Conservation (phyloP, 768 basidiomycete genomes). For the Xerocomellus intermedius region DNA sequence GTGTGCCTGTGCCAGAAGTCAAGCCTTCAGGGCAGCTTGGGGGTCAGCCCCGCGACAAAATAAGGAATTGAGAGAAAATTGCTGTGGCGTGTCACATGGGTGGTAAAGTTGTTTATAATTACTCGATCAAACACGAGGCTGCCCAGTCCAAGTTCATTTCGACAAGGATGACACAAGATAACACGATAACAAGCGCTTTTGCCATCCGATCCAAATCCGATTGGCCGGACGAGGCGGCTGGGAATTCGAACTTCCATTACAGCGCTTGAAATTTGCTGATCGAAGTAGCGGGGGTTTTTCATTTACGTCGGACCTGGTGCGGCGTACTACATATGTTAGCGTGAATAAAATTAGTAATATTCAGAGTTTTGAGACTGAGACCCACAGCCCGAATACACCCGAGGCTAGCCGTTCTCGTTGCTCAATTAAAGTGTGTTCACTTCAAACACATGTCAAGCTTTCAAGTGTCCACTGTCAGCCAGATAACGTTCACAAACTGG, state of each 20-base stretch:
- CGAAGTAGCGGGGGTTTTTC: slow-evolving; percentile 1
- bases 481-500: no score
- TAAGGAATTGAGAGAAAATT: not conserved
- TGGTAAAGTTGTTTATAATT: not conserved
- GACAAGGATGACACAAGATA: no score
- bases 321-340: no score
- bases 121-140: slow-evolving; percentile 24
- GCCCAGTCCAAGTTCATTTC: slow-evolving; percentile 19
- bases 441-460: no score
- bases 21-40: no score
- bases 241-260: not conserved
- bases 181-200: not conserved
- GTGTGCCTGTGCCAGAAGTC: not conserved
- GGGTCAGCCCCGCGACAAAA: not conserved
- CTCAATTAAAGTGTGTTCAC: not conserved
- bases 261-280: not conserved
- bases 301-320: not conserved
- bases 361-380: not conserved
- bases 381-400: not conserved
- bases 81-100: not conserved
- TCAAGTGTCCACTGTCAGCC: no score
- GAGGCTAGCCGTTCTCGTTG: not conserved
- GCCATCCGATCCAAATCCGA: no score
- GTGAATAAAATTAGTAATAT: not conserved
- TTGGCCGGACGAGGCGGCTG: not conserved